Conservation (phyloP, 495 filamentous ascomycete species). For the Schizothecium vesticola region DNA sequence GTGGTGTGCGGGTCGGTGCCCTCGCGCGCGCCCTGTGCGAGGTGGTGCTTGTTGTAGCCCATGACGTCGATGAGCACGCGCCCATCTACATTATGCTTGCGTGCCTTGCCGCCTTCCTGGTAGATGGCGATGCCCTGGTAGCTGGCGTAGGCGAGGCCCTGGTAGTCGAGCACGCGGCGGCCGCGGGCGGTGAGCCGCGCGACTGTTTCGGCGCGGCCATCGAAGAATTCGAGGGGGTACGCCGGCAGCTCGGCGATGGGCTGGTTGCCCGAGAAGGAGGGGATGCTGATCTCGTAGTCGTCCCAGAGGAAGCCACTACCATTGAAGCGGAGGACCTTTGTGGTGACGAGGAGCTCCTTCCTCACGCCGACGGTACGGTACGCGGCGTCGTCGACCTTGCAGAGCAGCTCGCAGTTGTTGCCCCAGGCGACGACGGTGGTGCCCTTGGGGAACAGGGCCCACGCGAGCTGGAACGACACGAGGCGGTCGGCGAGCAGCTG, state of each 20-base stretch:
- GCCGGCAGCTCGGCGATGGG: conserved; percentile 25
- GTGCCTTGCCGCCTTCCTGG: conserved; percentile 2
- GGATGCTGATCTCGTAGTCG: conserved; percentile 16
- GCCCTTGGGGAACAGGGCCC: conserved; percentile 33
- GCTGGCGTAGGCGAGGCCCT: conserved; percentile 30
- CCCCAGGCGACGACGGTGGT: conserved; percentile 26
- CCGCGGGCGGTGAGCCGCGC: conserved; percentile 23
- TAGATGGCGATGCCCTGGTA: conserved; percentile 30
- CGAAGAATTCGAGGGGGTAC: conserved; percentile 32
- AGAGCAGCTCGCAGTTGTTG: conserved; percentile 30
- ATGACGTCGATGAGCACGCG: conserved; percentile 35
- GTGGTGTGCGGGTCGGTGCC: conserved; percentile 14
- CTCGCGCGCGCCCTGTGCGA: conserved; percentile 25
- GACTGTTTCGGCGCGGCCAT: conserved; percentile 15
- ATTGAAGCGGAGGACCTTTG: conserved; percentile 28
- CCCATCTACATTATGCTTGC: conserved; percentile 30
- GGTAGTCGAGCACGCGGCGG: conserved; percentile 29
- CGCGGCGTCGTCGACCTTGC: conserved; percentile 23
- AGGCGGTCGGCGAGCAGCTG: conserved; percentile 25
- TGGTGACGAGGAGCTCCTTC: conserved; percentile 13
- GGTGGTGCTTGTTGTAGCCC: conserved; percentile 35
- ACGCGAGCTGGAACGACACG: conserved; percentile 31
- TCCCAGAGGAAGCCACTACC: conserved; percentile 29
- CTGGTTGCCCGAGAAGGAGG: conserved; percentile 23
- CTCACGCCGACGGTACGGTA: conserved; percentile 7